Conservation (phyloP, 116 monocot genomes). For the Trichopus zeylanicus region DNA sequence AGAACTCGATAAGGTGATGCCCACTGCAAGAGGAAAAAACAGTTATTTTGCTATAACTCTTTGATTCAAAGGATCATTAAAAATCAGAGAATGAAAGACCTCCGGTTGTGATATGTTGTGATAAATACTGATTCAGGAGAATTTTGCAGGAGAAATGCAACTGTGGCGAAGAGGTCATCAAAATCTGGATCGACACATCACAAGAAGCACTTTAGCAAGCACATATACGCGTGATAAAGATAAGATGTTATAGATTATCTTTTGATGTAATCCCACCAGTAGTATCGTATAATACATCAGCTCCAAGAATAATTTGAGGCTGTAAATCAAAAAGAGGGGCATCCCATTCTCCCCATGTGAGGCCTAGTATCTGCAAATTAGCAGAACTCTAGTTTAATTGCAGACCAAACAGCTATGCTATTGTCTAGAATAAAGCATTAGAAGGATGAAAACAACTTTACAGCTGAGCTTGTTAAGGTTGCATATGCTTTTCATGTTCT, state of each 20-base stretch:
- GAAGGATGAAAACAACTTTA: conserved; percentile 19
- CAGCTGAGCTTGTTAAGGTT: conserved; percentile 64
- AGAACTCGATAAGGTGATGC: conserved; percentile 91
- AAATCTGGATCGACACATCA: conserved; percentile 39
- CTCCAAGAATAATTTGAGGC: conserved; percentile 83
- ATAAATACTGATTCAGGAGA: conserved; percentile 80
- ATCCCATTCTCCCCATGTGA: conserved; percentile 97
- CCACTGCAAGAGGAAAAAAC: conserved; percentile 44
- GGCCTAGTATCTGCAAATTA: conserved; percentile 55
- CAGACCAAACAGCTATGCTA: not conserved
- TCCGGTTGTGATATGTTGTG: conserved; percentile 87
- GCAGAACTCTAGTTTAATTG: not conserved
- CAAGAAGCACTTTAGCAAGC: not conserved
- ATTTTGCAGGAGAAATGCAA: conserved; percentile 65
- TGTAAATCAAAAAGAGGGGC: conserved; percentile 51
- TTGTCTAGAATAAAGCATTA: not conserved
- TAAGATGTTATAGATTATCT: not conserved
- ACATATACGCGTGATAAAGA: not conserved
- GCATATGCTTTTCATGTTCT: conserved; percentile 76
- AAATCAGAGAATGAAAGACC: conserved; percentile 22
- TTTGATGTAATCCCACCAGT: conserved; percentile 25
- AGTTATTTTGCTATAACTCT: not conserved
- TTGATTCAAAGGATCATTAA: not conserved
- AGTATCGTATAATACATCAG: conserved; percentile 86
- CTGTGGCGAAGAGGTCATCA: conserved; percentile 83